Percentiles rank a stretch among this genome's conserved stretches.
These are phyloP conservation scores for Colletotrichum orbiculare DNA, from an alignment of 2,329 filamentous ascomycete species.

Conservation along the genomic window DNA sequence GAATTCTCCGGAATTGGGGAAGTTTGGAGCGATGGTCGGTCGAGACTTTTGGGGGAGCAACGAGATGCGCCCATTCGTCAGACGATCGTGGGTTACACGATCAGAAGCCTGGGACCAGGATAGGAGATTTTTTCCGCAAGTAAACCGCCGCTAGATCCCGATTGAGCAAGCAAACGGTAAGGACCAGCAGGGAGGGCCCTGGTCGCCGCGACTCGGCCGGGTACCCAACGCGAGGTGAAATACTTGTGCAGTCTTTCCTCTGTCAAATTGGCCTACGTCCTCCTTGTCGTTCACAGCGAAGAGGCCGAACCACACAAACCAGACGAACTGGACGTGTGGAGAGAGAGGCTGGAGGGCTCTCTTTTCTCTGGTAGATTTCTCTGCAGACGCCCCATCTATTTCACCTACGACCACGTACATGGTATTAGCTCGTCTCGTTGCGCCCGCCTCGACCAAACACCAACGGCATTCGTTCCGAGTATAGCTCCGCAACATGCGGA, in stretches of 20 bases:
- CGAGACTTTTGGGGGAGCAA: conserved; percentile 33
- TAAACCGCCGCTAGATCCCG: conserved; percentile 31
- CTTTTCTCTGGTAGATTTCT: too few relatives aligned
- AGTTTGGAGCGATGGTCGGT: conserved; percentile 17
- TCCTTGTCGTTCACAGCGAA: too few relatives aligned
- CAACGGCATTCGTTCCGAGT: conserved; percentile 28
- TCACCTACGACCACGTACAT: too few relatives aligned
- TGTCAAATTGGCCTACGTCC: background rate
- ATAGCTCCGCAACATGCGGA: conserved; percentile 31
- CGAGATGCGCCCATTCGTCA: conserved; percentile 27
- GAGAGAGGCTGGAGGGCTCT: too few relatives aligned
- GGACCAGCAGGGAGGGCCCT: conserved; percentile 16
- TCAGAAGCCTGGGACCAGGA: conserved; percentile 4
- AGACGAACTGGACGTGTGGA: too few relatives aligned
- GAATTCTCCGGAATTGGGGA: conserved; percentile 19
- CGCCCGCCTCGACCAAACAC: background rate
- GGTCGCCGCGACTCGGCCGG: conserved; percentile 18
- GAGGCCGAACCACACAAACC: too few relatives aligned
- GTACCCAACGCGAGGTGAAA: conserved; percentile 27
- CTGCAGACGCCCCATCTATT: conserved; percentile 1
- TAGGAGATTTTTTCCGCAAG: conserved; percentile 8
- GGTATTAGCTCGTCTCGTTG: background rate
- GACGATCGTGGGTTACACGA: conserved; percentile 18
- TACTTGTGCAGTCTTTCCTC: conserved; percentile 1
- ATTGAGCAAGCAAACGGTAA: background rate